Base-by-base conservation (phyloP, 1,139 yeast species). In the Taphrina pruni region DNA sequence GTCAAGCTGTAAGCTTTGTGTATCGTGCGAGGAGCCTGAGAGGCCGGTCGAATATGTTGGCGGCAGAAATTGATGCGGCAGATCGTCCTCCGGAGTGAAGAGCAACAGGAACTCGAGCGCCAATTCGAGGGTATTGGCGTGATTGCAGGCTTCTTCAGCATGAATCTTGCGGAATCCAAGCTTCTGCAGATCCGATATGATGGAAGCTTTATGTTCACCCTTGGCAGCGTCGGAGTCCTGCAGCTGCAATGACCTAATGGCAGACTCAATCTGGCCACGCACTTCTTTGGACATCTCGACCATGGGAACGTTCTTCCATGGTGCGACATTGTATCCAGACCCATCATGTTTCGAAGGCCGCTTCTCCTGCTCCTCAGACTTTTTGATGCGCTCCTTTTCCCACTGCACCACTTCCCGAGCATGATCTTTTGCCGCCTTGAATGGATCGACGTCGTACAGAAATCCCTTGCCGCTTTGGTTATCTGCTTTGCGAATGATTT, bases 111-210 rank as follows among this genome's bases (percentile, higher is more conserved):
- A 94, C 66, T 94, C 95, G 90, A 79, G 1, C 55, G 88, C 87
- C 1, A 74, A 74, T 69, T 84, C 83, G 45, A 77, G 70, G 0
- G 83, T 76, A 1, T 78, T 73, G 1, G 91, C 84, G 74, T 89
- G 89, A 48, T 81, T 79, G 68, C 90, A 79, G 0, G 97, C 87
- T 75, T 94, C 98, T 4, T 80, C 79, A 0, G 89, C 85, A 75
- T 93, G 97, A 1, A 84, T 76, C 50, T 79, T 78, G 71, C 94
- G 83, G 75, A 94, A 94, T 0, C 96, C 96, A 5, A 90, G 78
- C 3, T 77, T 76, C 7, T 74, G 72, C 38, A 86, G 79, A 21
- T 79, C 73, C 0, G 70, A 20, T 21, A 39, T 36, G 38, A 65
- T 39, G 12, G 20, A 11, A 20, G 39, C 46, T 41, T 12, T 21